Conservation (phyloP, 768 basidiomycete species). For the Lactarius hatsudake region DNA sequence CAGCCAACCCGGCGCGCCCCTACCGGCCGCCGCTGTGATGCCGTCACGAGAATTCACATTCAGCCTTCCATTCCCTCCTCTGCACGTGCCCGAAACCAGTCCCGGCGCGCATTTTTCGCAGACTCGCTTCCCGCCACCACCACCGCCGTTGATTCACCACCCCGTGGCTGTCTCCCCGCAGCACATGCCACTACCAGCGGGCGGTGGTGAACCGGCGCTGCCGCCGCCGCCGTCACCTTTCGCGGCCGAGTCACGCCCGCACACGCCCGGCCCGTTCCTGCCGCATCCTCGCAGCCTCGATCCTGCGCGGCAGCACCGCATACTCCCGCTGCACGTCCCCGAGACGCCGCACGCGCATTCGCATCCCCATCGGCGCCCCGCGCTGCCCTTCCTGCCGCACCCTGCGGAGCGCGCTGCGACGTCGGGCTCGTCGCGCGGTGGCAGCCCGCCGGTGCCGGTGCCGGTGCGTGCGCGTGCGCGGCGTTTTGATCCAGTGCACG, state of each 20-base stretch:
- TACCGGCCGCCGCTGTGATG: neutral
- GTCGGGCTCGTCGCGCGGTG: neutral
- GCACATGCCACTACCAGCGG: too few relatives aligned
- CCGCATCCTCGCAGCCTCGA: slow-evolving; percentile 11
- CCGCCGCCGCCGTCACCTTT: neutral
- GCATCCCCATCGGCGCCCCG: slow-evolving; percentile 1
- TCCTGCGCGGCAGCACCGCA: slow-evolving; percentile 7
- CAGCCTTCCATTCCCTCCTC: slow-evolving; percentile 20
- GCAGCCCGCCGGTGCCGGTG: slow-evolving; percentile 4
- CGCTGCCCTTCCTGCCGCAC: neutral
- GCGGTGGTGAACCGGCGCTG: neutral
- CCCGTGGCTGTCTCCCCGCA: too few relatives aligned
- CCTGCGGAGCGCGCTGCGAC: slow-evolving; percentile 3
- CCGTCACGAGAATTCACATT: slow-evolving; percentile 20
- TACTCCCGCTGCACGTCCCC: slow-evolving; percentile 21
- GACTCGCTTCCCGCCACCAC: neutral
- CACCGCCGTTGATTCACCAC: neutral
- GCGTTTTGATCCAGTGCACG: slow-evolving; percentile 31
- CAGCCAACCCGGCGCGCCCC: neutral
- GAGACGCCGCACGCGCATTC: slow-evolving; percentile 3
- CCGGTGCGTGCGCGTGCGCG: slow-evolving; percentile 4
- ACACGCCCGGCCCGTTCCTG: slow-evolving; percentile 17
- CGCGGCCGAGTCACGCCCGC: slow-evolving; percentile 5
- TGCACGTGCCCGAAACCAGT: slow-evolving; percentile 17
- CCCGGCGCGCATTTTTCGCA: neutral